phyloP scores from a whole-genome alignment of 2,329 filamentous ascomycete species.

The Stachybotrys echinatus region DNA sequence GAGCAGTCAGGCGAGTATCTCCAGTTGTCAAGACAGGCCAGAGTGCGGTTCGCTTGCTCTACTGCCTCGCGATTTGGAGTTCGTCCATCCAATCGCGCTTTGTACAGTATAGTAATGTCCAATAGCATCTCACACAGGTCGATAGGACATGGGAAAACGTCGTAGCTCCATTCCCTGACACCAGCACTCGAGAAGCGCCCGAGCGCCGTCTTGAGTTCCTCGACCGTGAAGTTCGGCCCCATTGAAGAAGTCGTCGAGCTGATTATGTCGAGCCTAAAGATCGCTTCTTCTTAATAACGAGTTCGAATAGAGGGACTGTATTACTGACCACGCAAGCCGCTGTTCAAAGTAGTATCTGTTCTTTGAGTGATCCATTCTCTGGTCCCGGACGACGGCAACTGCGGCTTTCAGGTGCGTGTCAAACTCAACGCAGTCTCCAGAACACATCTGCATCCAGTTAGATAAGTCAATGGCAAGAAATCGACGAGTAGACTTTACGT shows the following conservation, averaged over 20 bases:
- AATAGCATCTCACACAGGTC: slow-evolving; percentile 3
- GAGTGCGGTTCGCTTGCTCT: not conserved
- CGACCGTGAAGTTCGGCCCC: not conserved
- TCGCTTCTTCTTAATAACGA: no score
- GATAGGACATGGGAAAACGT: slow-evolving; percentile 4
- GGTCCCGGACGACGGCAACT: not conserved
- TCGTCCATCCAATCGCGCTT: not conserved
- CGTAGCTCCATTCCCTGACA: not conserved
- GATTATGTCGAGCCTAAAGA: slow-evolving; percentile 4
- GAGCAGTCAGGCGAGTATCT: not conserved
- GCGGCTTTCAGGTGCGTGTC: slow-evolving; percentile 3
- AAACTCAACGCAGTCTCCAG: slow-evolving; percentile 3
- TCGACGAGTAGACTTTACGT: not conserved
- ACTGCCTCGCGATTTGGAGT: not conserved
- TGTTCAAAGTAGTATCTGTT: slow-evolving; percentile 5
- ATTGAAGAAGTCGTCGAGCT: slow-evolving; percentile 2
- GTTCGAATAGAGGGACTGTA: not conserved
- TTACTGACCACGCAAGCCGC: slow-evolving; percentile 3
- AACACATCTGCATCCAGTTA: slow-evolving; percentile 3
- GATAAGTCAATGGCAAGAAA: no score
- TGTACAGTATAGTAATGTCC: slow-evolving; percentile 1
- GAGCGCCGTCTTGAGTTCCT: slow-evolving; percentile 1
- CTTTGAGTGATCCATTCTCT: not conserved
- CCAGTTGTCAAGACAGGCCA: not conserved
- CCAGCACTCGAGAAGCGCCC: not conserved